phyloP scores from a whole-genome alignment of 208 protist species.

The Porcisia hertigi region DNA sequence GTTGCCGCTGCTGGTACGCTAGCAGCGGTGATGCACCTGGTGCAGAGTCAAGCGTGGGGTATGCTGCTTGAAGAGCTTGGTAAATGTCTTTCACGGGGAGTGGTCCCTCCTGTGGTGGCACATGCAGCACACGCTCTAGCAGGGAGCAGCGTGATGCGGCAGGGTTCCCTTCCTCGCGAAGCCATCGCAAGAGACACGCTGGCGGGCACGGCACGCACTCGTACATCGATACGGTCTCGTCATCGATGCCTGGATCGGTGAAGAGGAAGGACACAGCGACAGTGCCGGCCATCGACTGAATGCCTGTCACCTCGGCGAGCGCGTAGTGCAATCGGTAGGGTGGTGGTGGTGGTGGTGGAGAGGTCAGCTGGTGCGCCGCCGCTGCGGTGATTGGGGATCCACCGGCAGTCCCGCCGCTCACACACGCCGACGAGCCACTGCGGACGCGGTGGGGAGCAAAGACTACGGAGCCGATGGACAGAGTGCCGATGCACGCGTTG shows the following conservation, averaged over 20 bases:
- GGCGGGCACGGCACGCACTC: slow-evolving; percentile 62
- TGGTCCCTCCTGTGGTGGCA: slow-evolving; percentile 24
- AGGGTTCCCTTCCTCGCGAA: slow-evolving; percentile 1
- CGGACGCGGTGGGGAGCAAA: slow-evolving; percentile 27
- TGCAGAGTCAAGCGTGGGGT: background rate
- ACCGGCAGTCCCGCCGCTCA: background rate
- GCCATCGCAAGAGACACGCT: slow-evolving; percentile 26
- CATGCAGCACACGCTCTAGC: slow-evolving; percentile 33
- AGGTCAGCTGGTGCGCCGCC: background rate
- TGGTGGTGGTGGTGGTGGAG: background rate
- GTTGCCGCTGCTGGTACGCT: slow-evolving; percentile 3
- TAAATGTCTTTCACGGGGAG: slow-evolving; percentile 35
- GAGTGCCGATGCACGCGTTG: slow-evolving; percentile 11
- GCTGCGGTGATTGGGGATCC: background rate
- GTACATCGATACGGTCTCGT: slow-evolving; percentile 66
- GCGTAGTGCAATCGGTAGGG: slow-evolving; percentile 34
- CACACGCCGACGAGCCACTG: slow-evolving; percentile 3
- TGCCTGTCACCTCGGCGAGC: slow-evolving; percentile 67
- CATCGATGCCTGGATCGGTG: slow-evolving; percentile 68
- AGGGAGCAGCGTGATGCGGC: slow-evolving; percentile 31
- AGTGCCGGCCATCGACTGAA: slow-evolving; percentile 63
- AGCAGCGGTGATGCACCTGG: background rate
- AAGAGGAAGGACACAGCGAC: slow-evolving; percentile 64
- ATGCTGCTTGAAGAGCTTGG: slow-evolving; percentile 7
- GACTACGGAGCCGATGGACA: slow-evolving; percentile 31